phyloP scores from a whole-genome alignment of 108 stramenopile genomes.

The Epipyxis sp. region DNA sequence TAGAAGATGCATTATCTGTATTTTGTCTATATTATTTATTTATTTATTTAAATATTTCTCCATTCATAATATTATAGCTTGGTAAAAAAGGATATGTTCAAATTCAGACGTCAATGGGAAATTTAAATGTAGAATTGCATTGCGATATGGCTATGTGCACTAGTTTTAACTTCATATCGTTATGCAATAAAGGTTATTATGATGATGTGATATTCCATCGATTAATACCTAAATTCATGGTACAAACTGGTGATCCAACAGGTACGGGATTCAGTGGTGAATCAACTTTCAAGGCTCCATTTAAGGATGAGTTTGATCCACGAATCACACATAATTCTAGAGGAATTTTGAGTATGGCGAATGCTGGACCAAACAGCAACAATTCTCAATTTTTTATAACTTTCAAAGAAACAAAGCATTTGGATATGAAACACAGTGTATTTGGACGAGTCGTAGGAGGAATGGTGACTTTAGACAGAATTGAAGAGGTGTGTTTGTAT shows the following conservation, averaged over 20 bases:
- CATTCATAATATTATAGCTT: no score
- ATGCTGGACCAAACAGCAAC: constrained; percentile 83
- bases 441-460: constrained; percentile 90
- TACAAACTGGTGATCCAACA: constrained; percentile 79
- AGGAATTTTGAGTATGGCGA: constrained; percentile 89
- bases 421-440: constrained; percentile 91
- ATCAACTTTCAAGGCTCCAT: constrained; percentile 76
- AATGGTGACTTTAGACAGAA: constrained; percentile 69
- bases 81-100: constrained; percentile 84
- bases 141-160: constrained; percentile 84
- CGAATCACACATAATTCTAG: constrained; percentile 51
- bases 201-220: constrained; percentile 84
- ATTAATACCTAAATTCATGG: constrained; percentile 79
- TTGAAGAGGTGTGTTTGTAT: constrained; percentile 51
- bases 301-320: constrained; percentile 86
- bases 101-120: constrained; percentile 72
- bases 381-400: constrained; percentile 92
- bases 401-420: constrained; percentile 71
- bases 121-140: constrained; percentile 82
- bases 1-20: no score
- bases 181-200: constrained; percentile 75
- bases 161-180: constrained; percentile 80
- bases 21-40: no score
- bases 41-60: no score
- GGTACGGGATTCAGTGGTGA: constrained; percentile 78